Percentiles rank a stretch among this genome's conserved stretches.
These are phyloP conservation scores for Solanum infundibuliforme DNA, from an alignment of 257 asterid genomes.

Conservation along the genomic window DNA sequence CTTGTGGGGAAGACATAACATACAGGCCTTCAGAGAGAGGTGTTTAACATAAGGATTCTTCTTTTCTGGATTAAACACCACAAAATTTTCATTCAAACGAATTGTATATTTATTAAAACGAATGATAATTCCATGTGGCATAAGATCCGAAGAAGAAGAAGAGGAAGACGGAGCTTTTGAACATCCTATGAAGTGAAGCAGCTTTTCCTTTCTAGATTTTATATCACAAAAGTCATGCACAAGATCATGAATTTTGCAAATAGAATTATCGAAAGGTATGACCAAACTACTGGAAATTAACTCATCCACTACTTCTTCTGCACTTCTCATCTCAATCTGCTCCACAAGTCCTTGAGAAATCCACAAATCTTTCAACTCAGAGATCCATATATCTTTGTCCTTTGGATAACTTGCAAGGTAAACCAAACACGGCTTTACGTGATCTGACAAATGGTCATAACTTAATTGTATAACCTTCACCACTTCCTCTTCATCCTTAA, in stretches of 20 bases:
- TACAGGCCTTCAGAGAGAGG: background rate
- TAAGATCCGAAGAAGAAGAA: background rate
- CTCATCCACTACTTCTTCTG: background rate
- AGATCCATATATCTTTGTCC: background rate
- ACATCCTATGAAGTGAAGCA: too few relatives aligned
- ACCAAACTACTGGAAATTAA: constrained; percentile 12
- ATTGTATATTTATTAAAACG: rapidly evolving
- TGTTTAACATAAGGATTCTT: background rate
- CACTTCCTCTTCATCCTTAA: background rate
- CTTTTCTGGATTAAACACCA: background rate
- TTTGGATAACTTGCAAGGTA: constrained; percentile 10
- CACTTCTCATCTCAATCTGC: background rate
- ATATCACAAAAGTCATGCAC: constrained; percentile 5
- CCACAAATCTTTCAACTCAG: constrained; percentile 8
- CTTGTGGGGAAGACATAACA: rapidly evolving
- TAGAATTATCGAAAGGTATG: background rate
- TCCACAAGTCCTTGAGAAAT: constrained; percentile 15
- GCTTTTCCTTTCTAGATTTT: constrained; percentile 1
- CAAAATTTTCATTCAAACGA: rapidly evolving
- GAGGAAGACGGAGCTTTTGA: background rate
- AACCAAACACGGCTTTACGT: constrained; percentile 17
- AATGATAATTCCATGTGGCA: background rate
- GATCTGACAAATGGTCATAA: constrained; percentile 11
- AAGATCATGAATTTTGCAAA: constrained; percentile 2
- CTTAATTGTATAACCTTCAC: constrained; percentile 7